phyloP scores from a whole-genome alignment of 2,329 filamentous ascomycete species.

The Domatiomyces catenatus region DNA sequence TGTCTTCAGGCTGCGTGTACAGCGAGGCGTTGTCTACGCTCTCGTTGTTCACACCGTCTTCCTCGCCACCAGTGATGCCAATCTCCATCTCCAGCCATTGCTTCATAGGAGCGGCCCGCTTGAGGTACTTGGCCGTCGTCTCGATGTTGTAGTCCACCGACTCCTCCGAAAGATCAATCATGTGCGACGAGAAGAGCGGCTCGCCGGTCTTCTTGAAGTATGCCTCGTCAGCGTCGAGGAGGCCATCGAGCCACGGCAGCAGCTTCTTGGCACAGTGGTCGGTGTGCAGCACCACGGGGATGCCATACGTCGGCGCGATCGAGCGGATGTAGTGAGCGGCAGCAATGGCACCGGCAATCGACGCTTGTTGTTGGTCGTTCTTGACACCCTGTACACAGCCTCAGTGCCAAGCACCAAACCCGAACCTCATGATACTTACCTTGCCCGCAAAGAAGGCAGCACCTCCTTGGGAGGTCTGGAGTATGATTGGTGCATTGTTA shows the following conservation, averaged over 20 bases:
- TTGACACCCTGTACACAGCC: slow-evolving; percentile 44
- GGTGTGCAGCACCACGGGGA: slow-evolving; percentile 88
- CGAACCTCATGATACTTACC: slow-evolving; percentile 28
- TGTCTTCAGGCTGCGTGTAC: slow-evolving; percentile 96
- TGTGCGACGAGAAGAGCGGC: slow-evolving; percentile 91
- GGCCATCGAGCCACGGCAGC: slow-evolving; percentile 90
- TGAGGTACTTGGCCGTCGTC: slow-evolving; percentile 83
- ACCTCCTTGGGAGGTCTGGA: slow-evolving; percentile 88
- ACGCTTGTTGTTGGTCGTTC: slow-evolving; percentile 73
- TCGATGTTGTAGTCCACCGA: slow-evolving; percentile 75
- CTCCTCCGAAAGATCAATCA: slow-evolving; percentile 97
- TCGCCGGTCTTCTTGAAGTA: slow-evolving; percentile 89
- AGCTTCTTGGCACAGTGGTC: slow-evolving; percentile 99
- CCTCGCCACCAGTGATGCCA: slow-evolving; percentile 90
- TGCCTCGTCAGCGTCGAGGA: slow-evolving; percentile 83
- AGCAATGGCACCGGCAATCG: slow-evolving; percentile 73
- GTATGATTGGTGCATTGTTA: slow-evolving; percentile 76
- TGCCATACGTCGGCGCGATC: slow-evolving; percentile 70
- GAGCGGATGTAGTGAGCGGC: slow-evolving; percentile 87
- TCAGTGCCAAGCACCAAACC: slow-evolving; percentile 1
- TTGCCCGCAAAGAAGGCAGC: slow-evolving; percentile 86
- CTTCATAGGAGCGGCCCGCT: slow-evolving; percentile 91
- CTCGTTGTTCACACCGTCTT: slow-evolving; percentile 98
- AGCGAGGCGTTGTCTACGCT: slow-evolving; percentile 90
- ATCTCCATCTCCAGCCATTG: slow-evolving; percentile 99